These are phyloP conservation scores for Trichosporon faecale DNA, from an alignment of 1,284 basidiomycete genomes.

Conservation along the genomic window DNA sequence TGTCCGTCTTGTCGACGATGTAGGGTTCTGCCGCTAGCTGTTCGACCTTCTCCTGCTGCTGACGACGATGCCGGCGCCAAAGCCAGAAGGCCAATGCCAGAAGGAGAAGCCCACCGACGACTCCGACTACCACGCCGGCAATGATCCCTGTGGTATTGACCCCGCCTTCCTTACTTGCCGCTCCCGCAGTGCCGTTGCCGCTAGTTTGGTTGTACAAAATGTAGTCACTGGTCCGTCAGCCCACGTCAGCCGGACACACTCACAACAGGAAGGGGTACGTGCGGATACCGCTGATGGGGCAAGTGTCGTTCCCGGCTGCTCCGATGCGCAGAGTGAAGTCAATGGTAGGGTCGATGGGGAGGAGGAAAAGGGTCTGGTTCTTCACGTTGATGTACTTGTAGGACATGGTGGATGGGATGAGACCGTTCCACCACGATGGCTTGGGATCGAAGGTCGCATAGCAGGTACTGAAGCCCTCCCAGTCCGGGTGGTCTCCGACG, in stretches of 20 bases:
- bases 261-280: not conserved
- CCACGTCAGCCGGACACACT: too few relatives aligned
- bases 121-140: not conserved
- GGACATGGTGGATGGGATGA: not conserved
- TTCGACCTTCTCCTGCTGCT: not conserved
- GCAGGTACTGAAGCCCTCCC: not conserved
- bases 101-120: not conserved
- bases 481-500: not conserved
- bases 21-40: not conserved
- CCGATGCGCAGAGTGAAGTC: not conserved
- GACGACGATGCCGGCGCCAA: not conserved
- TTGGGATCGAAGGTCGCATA: not conserved
- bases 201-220: too few relatives aligned
- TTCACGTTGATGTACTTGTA: not conserved
- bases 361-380: not conserved
- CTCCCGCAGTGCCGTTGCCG: too few relatives aligned
- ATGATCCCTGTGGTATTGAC: not conserved
- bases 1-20: too few relatives aligned
- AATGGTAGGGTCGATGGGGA: not conserved
- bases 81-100: not conserved
- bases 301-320: not conserved
- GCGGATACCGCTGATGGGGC: not conserved
- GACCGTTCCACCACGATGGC: not conserved
- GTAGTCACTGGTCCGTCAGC: too few relatives aligned
- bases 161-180: not conserved